Conservation (phyloP, 2,329 filamentous ascomycete species). For the Penicillium occitanis region DNA sequence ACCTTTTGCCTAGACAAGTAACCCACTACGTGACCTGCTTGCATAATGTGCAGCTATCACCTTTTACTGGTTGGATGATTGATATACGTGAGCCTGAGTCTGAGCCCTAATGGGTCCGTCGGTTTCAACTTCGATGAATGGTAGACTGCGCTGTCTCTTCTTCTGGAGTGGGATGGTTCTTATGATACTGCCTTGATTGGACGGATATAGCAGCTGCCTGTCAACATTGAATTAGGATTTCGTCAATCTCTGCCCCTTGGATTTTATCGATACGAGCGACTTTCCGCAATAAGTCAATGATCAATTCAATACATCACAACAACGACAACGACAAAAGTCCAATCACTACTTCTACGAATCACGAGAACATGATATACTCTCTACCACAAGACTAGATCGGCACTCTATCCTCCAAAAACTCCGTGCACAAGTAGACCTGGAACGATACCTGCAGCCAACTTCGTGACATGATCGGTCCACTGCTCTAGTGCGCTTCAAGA, state of each 20-base stretch:
- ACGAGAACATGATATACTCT: neutral
- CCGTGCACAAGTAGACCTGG: neutral
- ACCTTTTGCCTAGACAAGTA: slow-evolving; percentile 1
- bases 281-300: neutral
- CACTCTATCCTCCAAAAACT: neutral
- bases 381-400: neutral
- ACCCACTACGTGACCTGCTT: neutral
- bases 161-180: neutral
- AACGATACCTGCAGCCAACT: neutral
- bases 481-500: neutral
- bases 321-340: neutral
- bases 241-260: neutral
- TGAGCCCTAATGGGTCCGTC: neutral
- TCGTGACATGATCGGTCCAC: neutral
- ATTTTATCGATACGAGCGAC: neutral
- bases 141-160: neutral
- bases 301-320: neutral
- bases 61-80: neutral
- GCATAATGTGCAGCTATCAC: neutral
- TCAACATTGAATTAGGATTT: neutral
- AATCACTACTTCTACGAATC: neutral
- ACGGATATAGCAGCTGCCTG: neutral
- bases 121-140: slow-evolving; percentile 1
- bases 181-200: neutral
- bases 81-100: neutral